Evolutionary conservation across 2,329 filamentous ascomycete genomes (phyloP), one percentile per base, ranked within the genome.

Genomic region (Pyricularia grisea): DNA sequence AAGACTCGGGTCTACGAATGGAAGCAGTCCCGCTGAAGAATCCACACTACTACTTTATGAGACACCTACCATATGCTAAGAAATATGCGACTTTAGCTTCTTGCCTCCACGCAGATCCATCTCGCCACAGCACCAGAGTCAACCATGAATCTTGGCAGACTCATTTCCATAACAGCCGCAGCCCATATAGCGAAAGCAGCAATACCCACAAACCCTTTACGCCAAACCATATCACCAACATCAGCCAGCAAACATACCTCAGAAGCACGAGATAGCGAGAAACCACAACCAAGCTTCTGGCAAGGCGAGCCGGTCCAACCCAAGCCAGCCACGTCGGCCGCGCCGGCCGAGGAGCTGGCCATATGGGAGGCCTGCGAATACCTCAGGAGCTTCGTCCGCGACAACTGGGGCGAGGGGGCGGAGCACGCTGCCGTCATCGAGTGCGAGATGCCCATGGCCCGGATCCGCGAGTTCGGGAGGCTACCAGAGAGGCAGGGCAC

Each of bases 401-500:
- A 69, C 1, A 60, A 69, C 50, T 75, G 72, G 72, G 67, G 64
- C 6, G n/a, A 68, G 23, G 71, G 72, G 66, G 68, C 69, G 14
- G 42, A 31, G 27, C 31, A 69, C 23, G 61, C 67, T 33, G 71
- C 74, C 68, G 65, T 50, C 9, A 69, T 75, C 66, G 68, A 70
- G 65, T 74, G 74, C 68, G 60, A 58, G 27, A 30, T 74, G 33
- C 73, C 72, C 33, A 67, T 74, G 11, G 17, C 31, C 55, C 71
- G 73, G 68, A 71, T 76, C 11, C 70, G 31, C 33, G 36, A 64
- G 25, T 36, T 75, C 25, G 75, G 75, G 7, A 65, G 58, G 28
- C 64, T 75, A 3, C 55, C 67, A 5, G 31, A 68, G 27, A 28
- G 28, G 10, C 69, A 72, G 31, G 75, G 75, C 23, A 70, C 68